These are phyloP conservation scores for Fusarium acutatum DNA, from an alignment of 2,329 filamentous ascomycete species.

Conservation along the genomic window DNA sequence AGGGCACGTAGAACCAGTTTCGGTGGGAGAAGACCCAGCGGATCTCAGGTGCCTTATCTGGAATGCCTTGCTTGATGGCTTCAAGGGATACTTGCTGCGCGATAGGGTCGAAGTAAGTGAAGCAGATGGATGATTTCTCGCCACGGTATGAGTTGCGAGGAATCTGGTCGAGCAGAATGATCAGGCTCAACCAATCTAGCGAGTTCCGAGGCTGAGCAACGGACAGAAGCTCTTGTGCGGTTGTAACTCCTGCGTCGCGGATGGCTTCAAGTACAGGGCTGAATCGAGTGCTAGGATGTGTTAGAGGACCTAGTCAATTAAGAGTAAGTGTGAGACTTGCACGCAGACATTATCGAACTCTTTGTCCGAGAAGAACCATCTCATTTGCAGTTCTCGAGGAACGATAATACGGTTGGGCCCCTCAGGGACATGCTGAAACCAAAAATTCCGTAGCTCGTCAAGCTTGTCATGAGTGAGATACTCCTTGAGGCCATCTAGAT, in stretches of 20 bases:
- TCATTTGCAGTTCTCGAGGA: conserved; percentile 35
- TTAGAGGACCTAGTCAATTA: neutral
- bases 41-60: conserved; percentile 38
- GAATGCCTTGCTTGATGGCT: conserved; percentile 47
- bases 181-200: conserved; percentile 56
- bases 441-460: conserved; percentile 46
- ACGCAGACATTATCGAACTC: conserved; percentile 49
- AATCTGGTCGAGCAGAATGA: conserved; percentile 70
- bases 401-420: conserved; percentile 42
- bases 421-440: conserved; percentile 48
- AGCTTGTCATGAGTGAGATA: conserved; percentile 44
- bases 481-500: conserved; percentile 8
- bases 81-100: conserved; percentile 53
- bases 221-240: conserved; percentile 43
- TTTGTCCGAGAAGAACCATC: conserved; percentile 48
- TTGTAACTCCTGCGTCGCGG: conserved; percentile 36
- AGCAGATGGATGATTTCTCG: conserved; percentile 54
- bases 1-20: conserved; percentile 67
- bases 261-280: conserved; percentile 48
- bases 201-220: conserved; percentile 39
- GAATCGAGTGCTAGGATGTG: conserved; percentile 42
- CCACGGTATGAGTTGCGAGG: conserved; percentile 69
- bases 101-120: conserved; percentile 65
- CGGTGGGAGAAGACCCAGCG: conserved; percentile 52
- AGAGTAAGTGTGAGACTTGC: conserved; percentile 32